Evolutionary conservation across 2,329 filamentous ascomycete genomes (phyloP), one percentile per base, ranked within the genome.

Genomic region (Furcasterigmium furcatum): DNA sequence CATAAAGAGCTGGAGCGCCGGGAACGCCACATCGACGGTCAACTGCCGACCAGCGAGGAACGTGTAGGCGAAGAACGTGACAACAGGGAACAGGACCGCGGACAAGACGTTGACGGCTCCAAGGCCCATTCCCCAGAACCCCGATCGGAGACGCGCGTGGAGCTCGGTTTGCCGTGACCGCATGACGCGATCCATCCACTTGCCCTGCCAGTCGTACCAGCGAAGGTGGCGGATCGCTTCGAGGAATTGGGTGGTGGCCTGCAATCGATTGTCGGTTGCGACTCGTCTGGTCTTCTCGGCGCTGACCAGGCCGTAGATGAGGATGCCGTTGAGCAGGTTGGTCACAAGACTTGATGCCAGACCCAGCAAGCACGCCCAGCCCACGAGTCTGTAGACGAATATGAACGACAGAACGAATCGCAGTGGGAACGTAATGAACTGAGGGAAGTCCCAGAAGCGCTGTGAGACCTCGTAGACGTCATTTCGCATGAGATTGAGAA

Each of bases 391-490:
- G 82, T 87, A 90, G 8, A 91, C 83, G 6, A 96, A 74, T 12
- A 82, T 67, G 12, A 88, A 76, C 0, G 89, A 87, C 4, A 95
- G 71, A 2, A 90, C 58, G n/a, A 92, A 76, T 48, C 86, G 87
- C 14, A 94, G 64, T 0, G 91, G 91, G 50, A 87, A 88, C 4
- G 84, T 84, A 34, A 95, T 70, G 2, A 96, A 70, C n/a, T 74
- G 73, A 2, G 87, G 78, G 43, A 94, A 87, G 49, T 96, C 91
- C 91, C 91, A 96, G 56, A 96, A 94, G 36, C 87, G 72, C 57
- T 92, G 88, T 3, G 88, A 80, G 32, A 92, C 81, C 59, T 91
- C 87, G 58, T 92, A 94, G 0, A 87, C 88, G 60, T 94, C 88
- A 47, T 79, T 83, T 41, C 89, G 84, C 73, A 95, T 87, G 3